Evolutionary conservation across 176 grass and related monocot genomes (phyloP), one percentile per base, ranked within the genome.

Genomic region (Saccharum officinarum): DNA sequence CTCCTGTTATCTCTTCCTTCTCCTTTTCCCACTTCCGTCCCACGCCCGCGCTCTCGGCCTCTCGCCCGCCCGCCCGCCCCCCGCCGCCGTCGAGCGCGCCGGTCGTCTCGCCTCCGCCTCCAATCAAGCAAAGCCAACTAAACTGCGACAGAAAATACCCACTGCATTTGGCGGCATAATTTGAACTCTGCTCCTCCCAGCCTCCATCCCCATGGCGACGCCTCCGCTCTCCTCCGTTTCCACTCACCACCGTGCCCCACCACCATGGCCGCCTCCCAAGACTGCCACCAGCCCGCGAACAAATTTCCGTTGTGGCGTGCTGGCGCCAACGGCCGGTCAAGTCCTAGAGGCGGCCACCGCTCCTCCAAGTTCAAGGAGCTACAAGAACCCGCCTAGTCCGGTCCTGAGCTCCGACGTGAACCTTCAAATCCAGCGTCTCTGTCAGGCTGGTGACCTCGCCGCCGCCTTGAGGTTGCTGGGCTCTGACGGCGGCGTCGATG

Each of bases 381-480:
- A 67, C 75, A 18, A 45, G 40, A 65, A 52, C 20, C 52, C 54
- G 25, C 78, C 39, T 25, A 67, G 69, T 7, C 76, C 71, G 57
- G 1, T 25, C 47, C 60, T 50, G 23, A 57, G 38, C 5, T 22
- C 77, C 71, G 80, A 95, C 57, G 82, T 83, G 50, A 82, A 87
- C 68, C 54, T 63, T 13, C 67, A 40, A 37, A 92, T 98, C 76
- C 87, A 84, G 82, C 68, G 62, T 1, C 62, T 88, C 3, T 95
- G 91, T 25, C 71, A 25, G 26, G 69, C 82, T 20, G 71, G 83
- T 7, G 85, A 88, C 9, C 78, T 98, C 38, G 34, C 47, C 4
- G 86, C 82, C 66, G 91, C 87, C 44, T 54, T 95, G 82, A 42
- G 67, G 40, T 42, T 93, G 67, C 84, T 95, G 15, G 83, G 80